phyloP scores from a whole-genome alignment of 2,329 filamentous ascomycete species.

The Xylariaceae sp. region DNA sequence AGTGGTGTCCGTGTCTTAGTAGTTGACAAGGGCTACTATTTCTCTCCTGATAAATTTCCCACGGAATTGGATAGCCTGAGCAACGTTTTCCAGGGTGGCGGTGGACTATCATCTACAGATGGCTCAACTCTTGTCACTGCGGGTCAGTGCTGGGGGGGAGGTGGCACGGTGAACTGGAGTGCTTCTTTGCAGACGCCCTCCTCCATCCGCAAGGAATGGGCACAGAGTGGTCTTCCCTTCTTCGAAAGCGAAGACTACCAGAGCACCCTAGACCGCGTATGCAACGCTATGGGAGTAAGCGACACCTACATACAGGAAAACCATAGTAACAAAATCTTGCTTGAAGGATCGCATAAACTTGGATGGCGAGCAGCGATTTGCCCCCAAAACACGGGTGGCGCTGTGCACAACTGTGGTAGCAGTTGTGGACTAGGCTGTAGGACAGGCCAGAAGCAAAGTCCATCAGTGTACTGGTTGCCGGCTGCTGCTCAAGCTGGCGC shows the following conservation, averaged over 20 bases:
- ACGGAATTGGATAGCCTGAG: slow-evolving; percentile 69
- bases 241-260: slow-evolving; percentile 80
- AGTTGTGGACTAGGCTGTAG: slow-evolving; percentile 67
- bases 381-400: slow-evolving; percentile 79
- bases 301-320: slow-evolving; percentile 74
- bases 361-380: slow-evolving; percentile 74
- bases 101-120: slow-evolving; percentile 62
- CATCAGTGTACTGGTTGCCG: slow-evolving; percentile 77
- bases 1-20: slow-evolving; percentile 71
- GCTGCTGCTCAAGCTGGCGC: slow-evolving; percentile 81
- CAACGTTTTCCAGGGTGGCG: slow-evolving; percentile 68
- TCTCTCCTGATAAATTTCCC: slow-evolving; percentile 73
- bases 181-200: slow-evolving; percentile 71
- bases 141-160: slow-evolving; percentile 81
- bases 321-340: slow-evolving; percentile 70
- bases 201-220: slow-evolving; percentile 83
- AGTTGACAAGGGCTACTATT: slow-evolving; percentile 83
- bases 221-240: slow-evolving; percentile 69
- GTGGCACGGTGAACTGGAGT: slow-evolving; percentile 88
- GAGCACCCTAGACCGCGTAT: slow-evolving; percentile 79
- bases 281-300: slow-evolving; percentile 77
- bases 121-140: slow-evolving; percentile 66
- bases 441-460: slow-evolving; percentile 78
- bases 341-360: slow-evolving; percentile 76
- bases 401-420: slow-evolving; percentile 75